Conservation (phyloP, 2,329 filamentous ascomycete genomes). For the Paracoccidioides lutzii region DNA sequence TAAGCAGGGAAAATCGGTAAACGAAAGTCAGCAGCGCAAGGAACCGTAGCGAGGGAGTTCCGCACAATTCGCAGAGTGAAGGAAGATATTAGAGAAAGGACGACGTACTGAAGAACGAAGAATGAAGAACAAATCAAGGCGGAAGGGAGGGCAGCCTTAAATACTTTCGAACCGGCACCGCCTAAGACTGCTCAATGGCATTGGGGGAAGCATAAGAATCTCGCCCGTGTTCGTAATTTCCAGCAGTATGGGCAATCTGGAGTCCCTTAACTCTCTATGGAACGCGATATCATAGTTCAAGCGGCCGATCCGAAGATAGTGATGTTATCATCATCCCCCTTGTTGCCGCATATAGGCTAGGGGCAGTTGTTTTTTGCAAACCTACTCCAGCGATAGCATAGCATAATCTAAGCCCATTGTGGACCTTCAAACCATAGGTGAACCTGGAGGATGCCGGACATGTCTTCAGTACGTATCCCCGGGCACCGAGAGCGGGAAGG, state of each 20-base stretch:
- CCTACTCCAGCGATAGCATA: too few relatives aligned
- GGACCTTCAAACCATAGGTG: too few relatives aligned
- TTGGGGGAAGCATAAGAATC: neutral
- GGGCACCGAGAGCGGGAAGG: neutral
- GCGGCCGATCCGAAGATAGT: neutral
- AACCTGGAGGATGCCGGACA: too few relatives aligned
- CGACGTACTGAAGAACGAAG: neutral
- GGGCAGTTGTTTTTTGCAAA: too few relatives aligned
- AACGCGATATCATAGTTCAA: neutral
- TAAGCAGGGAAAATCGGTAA: constrained; percentile 13
- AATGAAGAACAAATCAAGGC: neutral
- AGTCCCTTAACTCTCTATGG: neutral
- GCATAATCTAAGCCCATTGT: too few relatives aligned
- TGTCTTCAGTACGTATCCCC: neutral
- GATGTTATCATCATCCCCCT: too few relatives aligned
- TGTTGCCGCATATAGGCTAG: too few relatives aligned
- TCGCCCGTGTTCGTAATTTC: neutral
- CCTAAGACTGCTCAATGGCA: neutral
- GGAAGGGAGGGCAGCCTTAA: neutral
- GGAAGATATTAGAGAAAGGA: neutral
- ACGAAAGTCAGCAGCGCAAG: constrained; percentile 16
- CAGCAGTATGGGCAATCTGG: too few relatives aligned
- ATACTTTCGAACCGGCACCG: neutral
- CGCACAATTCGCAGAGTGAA: constrained; percentile 6
- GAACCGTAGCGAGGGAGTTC: constrained; percentile 39